A percentile compares a stretch with the other conserved stretches of the same genome.
These are phyloP conservation scores for Elasticomyces elasticus DNA, from an alignment of 495 filamentous ascomycete genomes.

Conservation along the genomic window DNA sequence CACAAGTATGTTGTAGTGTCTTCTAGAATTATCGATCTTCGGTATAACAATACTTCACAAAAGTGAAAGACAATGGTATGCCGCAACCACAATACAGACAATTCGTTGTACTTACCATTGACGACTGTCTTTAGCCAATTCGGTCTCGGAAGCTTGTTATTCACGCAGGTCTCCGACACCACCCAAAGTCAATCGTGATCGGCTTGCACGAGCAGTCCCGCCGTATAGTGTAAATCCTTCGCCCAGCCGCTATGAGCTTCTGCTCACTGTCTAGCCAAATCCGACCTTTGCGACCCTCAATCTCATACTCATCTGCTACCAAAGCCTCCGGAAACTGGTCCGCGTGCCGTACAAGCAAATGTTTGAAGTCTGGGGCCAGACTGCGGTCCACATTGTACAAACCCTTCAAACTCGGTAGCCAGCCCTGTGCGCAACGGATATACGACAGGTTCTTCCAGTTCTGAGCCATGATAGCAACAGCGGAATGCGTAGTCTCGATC, in stretches of 20 bases:
- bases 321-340: neutral
- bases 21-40: too few relatives aligned
- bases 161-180: slow-evolving; percentile 7
- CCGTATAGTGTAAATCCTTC: slow-evolving; percentile 1
- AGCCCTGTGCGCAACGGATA: slow-evolving; percentile 14
- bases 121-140: neutral
- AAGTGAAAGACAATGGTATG: too few relatives aligned
- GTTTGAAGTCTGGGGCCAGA: neutral
- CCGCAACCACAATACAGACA: too few relatives aligned
- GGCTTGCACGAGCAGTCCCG: neutral
- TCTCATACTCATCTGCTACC: neutral
- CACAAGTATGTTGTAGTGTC: too few relatives aligned
- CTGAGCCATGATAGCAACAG: neutral
- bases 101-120: too few relatives aligned
- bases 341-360: neutral
- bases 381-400: neutral
- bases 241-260: neutral
- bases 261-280: slow-evolving; percentile 15
- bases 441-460: slow-evolving; percentile 16
- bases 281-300: slow-evolving; percentile 4
- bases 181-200: slow-evolving; percentile 10
- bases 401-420: slow-evolving; percentile 9
- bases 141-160: neutral
- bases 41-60: too few relatives aligned
- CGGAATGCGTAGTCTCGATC: too few relatives aligned